Evolutionary conservation across 345 rosid species (phyloP), one percentile per base, ranked within the genome.

Genomic region (Eucalyptus rudis): DNA sequence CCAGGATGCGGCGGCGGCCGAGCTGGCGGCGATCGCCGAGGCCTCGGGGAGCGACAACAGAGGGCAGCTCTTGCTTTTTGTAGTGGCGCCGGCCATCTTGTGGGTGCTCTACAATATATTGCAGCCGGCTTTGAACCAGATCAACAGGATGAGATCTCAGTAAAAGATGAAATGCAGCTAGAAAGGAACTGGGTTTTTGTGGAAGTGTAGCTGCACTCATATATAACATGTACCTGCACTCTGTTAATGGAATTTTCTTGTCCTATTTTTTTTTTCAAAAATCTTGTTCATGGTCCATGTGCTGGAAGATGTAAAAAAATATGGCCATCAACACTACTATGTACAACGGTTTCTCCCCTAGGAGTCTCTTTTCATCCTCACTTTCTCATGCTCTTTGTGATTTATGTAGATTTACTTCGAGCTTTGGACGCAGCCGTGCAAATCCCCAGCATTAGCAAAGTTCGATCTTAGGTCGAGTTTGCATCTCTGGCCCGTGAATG

Each of bases 61-160:
- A 89, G 99, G 99, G 33, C 95, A 92, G 90, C 95, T 97, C 89
- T 92, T 97, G 94, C 90, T 97, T 89, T 66, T 96, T 36, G 99
- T 96, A 59, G 95, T 97, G 19, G 90, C 97, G 22, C 99, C 99
- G 11, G 99, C 99, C 3, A 88, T 97, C 52, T 95, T 96, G 24
- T 97, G 99, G 99, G 99, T 97, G 87, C 95, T 94, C 25, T 97
- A 95, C 95, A 97, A 97, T 58, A 97, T 97, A 83, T 92, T 96
- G 91, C 99, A 96, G 90, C 99, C 99, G 8, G 99, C 99, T 54
- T 90, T 97, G 95, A 97, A 97, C 96, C 99, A 97, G 89, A 88
- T 97, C 93, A 94, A 96, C 93, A 93, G 88, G 90, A 97, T 97
- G 99, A 95, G 98, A 93, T 94, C 98, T 87, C 44, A 89, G 88